phyloP scores from a whole-genome alignment of 2,329 filamentous ascomycete genomes.

The Pochonia chlamydosporia region DNA sequence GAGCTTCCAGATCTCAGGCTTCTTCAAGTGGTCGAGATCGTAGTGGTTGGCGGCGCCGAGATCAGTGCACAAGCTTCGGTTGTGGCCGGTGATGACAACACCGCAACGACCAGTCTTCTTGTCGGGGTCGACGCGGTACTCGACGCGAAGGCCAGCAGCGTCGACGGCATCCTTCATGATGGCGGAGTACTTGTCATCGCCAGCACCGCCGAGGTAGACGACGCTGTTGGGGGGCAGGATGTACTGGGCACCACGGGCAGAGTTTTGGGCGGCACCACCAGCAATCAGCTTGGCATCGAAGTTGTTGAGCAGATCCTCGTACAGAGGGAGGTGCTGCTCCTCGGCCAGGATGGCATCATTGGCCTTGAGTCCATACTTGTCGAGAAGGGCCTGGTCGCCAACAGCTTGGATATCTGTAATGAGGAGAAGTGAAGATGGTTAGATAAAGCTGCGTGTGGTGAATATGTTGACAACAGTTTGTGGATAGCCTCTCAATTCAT shows the following conservation, averaged over 20 bases:
- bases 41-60: constrained; percentile 96
- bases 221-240: constrained; percentile 84
- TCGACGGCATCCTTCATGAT: constrained; percentile 81
- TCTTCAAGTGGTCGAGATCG: constrained; percentile 88
- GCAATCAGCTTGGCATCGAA: constrained; percentile 91
- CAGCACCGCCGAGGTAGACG: constrained; percentile 89
- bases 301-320: constrained; percentile 90
- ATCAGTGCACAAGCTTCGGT: constrained; percentile 92
- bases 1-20: constrained; percentile 83
- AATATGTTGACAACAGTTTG: neutral
- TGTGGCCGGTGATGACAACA: constrained; percentile 93
- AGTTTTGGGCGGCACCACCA: constrained; percentile 96
- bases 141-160: constrained; percentile 82
- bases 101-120: constrained; percentile 88
- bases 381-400: constrained; percentile 76
- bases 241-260: constrained; percentile 93
- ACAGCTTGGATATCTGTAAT: constrained; percentile 80
- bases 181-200: constrained; percentile 91
- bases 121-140: constrained; percentile 86
- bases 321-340: constrained; percentile 82
- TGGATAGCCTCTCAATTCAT: neutral
- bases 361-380: constrained; percentile 89
- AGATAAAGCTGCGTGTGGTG: neutral
- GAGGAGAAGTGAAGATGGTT: neutral
- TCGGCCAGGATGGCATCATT: constrained; percentile 98